Percentiles rank a stretch among this genome's conserved stretches.
Conservation (phyloP, 1,284 basidiomycete species). For the Taiwanofungus camphoratus region DNA sequence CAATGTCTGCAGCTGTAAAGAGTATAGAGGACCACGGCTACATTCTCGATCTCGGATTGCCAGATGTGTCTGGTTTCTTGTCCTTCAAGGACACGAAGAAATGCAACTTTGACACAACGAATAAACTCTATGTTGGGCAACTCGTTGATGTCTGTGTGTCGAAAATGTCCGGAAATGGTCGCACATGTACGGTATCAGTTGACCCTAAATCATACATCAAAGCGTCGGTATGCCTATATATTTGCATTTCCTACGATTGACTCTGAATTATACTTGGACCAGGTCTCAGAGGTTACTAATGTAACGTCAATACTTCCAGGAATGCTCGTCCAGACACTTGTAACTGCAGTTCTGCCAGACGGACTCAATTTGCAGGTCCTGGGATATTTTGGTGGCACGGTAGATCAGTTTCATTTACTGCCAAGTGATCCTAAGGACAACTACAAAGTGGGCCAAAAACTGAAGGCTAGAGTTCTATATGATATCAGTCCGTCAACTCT, state of each 20-base stretch:
- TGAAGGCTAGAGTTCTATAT: slow-evolving; percentile 88
- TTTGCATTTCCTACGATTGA: too few species aligned
- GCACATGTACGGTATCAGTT: slow-evolving; percentile 59
- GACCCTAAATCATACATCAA: slow-evolving; percentile 41
- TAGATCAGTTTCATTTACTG: slow-evolving; percentile 79
- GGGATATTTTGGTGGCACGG: slow-evolving; percentile 91
- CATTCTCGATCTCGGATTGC: slow-evolving; percentile 79
- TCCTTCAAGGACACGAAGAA: slow-evolving; percentile 61
- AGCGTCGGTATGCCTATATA: slow-evolving; percentile 47
- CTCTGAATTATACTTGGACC: slow-evolving; percentile 5
- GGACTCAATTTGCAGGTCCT: slow-evolving; percentile 90
- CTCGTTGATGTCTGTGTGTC: slow-evolving; percentile 60
- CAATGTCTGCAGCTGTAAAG: slow-evolving; percentile 72
- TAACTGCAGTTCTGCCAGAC: slow-evolving; percentile 74
- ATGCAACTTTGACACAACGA: slow-evolving; percentile 32
- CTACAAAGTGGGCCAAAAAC: slow-evolving; percentile 80
- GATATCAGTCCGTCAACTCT: slow-evolving; percentile 65
- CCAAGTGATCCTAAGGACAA: slow-evolving; percentile 41
- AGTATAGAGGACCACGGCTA: slow-evolving; percentile 96
- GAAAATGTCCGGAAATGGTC: slow-evolving; percentile 64
- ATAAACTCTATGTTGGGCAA: slow-evolving; percentile 57
- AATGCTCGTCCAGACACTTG: slow-evolving; percentile 75
- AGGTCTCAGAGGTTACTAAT: slow-evolving; percentile 74
- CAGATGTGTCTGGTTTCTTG: slow-evolving; percentile 74
- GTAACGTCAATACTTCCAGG: slow-evolving; percentile 86